phyloP scores from a whole-genome alignment of 345 rosid genomes.

The Durio zibethinus region DNA sequence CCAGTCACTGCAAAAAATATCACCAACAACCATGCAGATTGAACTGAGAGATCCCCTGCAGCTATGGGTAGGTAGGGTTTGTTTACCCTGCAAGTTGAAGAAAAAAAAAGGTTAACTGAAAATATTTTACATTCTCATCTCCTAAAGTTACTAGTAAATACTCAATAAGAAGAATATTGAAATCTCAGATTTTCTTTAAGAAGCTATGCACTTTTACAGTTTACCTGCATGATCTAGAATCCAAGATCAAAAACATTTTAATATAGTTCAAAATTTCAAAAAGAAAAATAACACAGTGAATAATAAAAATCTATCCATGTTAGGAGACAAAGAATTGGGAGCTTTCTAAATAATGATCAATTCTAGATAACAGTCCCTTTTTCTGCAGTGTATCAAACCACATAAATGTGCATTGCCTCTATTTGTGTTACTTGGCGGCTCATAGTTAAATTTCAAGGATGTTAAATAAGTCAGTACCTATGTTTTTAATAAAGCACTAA shows the following conservation, averaged over 20 bases:
- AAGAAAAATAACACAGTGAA: not conserved
- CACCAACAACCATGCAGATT: constrained; percentile 89
- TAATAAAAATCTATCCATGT: not conserved
- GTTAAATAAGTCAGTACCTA: not conserved
- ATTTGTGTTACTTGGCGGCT: not conserved
- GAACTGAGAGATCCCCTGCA: constrained; percentile 95
- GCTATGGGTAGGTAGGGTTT: constrained; percentile 97
- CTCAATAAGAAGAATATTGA: not conserved
- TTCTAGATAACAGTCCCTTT: not conserved
- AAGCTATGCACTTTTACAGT: not conserved
- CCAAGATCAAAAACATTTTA: not conserved
- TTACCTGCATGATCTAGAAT: not conserved
- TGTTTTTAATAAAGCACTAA: not conserved
- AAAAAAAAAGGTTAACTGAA: constrained; percentile 11
- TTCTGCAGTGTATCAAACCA: not conserved
- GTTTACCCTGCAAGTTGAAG: constrained; percentile 72
- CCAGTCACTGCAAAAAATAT: constrained; percentile 73
- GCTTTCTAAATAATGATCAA: not conserved
- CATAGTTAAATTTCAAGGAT: constrained; percentile 1
- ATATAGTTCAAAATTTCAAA: not conserved
- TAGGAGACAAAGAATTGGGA: not conserved
- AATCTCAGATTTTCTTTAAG: not conserved
- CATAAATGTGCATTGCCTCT: not conserved
- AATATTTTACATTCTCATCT: not conserved
- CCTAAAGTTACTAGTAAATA: not conserved